A percentile compares a stretch with the other conserved stretches of the same genome.
phyloP scores from a whole-genome alignment of 2,329 filamentous ascomycete species.

The Pyrenochaeta sp. region DNA sequence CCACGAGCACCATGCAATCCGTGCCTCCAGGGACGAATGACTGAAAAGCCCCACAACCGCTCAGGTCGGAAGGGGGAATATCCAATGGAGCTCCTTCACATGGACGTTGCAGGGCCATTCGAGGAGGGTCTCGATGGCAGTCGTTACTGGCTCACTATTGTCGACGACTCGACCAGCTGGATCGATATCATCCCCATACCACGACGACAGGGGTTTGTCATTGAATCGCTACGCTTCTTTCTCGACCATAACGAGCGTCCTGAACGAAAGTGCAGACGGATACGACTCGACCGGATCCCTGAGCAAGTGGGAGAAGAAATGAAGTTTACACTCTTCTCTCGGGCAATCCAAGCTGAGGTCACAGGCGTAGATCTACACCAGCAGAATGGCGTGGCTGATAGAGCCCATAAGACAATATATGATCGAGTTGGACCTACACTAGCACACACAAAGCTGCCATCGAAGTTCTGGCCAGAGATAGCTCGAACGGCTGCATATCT shows the following conservation, averaged over 20 bases:
- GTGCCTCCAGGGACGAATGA: constrained; percentile 10
- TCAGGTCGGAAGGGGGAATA: constrained; percentile 12
- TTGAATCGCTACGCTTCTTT: constrained; percentile 3
- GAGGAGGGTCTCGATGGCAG: constrained; percentile 14
- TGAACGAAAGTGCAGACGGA: constrained; percentile 12
- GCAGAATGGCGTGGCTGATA: constrained; percentile 4
- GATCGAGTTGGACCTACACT: too few species aligned
- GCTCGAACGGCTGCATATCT: too few species aligned
- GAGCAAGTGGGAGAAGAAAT: constrained; percentile 16
- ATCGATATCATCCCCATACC: constrained; percentile 11
- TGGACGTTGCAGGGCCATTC: constrained; percentile 17
- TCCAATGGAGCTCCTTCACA: constrained; percentile 19
- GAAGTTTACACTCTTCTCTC: constrained; percentile 10
- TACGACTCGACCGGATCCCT: neutral
- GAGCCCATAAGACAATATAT: too few species aligned
- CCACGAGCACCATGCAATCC: constrained; percentile 13
- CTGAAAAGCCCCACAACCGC: constrained; percentile 6
- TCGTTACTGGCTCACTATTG: constrained; percentile 20
- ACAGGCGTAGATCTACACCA: constrained; percentile 9
- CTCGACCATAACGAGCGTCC: constrained; percentile 12
- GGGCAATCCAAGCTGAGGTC: neutral
- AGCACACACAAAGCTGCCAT: too few species aligned
- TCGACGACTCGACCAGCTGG: constrained; percentile 15
- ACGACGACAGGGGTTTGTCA: neutral
- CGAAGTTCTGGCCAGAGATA: too few species aligned